Evolutionary conservation across 192 early-diverging fungal genomes (phyloP).

Genomic region (Backusella tarrabulga): DNA sequence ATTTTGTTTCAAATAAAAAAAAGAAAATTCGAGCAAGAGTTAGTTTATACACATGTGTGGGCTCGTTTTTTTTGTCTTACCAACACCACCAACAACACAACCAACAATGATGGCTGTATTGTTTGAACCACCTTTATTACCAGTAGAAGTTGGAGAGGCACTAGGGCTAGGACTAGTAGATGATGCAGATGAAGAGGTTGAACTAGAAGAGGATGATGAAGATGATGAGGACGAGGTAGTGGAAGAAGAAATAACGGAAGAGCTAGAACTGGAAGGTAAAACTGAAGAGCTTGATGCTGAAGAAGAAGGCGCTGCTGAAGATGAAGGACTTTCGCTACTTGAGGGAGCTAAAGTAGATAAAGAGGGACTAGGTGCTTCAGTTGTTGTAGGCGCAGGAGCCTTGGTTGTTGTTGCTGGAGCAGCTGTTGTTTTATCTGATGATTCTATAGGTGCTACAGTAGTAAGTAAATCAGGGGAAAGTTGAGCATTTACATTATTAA

Average conservation of each 20-base stretch:
- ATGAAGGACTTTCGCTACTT: not conserved
- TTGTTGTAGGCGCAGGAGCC: not conserved
- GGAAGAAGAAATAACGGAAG: not conserved
- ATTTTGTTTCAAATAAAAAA: not conserved
- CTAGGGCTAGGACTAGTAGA: not conserved
- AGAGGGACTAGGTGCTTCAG: not conserved
- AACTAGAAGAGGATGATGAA: not conserved
- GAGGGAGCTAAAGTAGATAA: not conserved
- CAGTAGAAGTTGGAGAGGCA: not conserved
- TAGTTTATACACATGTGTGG: not conserved
- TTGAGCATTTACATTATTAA: not conserved
- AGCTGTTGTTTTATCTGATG: not conserved
- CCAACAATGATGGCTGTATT: constrained; percentile 22
- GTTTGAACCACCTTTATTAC: not conserved
- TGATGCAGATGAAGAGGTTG: not conserved
- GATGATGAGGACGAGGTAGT: not conserved
- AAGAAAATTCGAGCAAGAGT: not conserved
- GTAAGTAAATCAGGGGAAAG: not conserved
- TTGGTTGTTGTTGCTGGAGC: not conserved
- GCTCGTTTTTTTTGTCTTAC: constrained; percentile 9
- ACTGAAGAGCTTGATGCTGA: not conserved
- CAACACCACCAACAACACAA: constrained; percentile 28
- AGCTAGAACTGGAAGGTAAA: constrained; percentile 2
- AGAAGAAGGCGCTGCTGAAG: not conserved
- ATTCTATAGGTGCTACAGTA: not conserved